Evolutionary conservation across 192 early-diverging fungal species (phyloP).

Genomic region (Diversispora eburnea): DNA sequence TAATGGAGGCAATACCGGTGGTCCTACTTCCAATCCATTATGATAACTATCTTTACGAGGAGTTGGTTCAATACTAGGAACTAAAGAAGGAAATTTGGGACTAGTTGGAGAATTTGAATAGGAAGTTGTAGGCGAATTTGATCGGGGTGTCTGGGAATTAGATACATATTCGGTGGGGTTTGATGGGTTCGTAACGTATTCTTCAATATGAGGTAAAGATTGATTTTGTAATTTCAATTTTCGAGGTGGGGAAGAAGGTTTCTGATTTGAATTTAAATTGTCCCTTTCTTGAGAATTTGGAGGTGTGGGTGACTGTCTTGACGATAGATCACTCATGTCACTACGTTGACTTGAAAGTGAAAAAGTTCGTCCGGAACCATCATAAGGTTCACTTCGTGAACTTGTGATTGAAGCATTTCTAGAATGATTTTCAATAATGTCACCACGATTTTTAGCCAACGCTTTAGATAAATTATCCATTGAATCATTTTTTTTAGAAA

Average conservation of each 20-base stretch:
- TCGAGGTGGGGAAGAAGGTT: background rate
- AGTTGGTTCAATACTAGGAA: background rate
- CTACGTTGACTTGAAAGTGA: slow-evolving; percentile 19
- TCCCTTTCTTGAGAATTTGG: background rate
- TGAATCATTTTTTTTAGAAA: slow-evolving; percentile 22
- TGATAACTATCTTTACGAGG: background rate
- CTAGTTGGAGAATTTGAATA: slow-evolving; percentile 11
- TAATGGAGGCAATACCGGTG: slow-evolving; percentile 22
- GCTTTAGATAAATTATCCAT: slow-evolving; percentile 8
- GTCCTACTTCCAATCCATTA: background rate
- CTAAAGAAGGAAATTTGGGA: slow-evolving; percentile 13
- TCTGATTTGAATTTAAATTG: background rate
- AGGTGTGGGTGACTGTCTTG: background rate
- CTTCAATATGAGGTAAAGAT: slow-evolving; percentile 20
- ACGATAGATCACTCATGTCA: slow-evolving; percentile 10
- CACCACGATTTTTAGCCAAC: slow-evolving; percentile 11
- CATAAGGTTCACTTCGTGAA: slow-evolving; percentile 16
- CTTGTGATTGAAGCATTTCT: slow-evolving; percentile 23
- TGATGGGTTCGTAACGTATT: background rate
- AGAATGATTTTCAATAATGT: slow-evolving; percentile 5
- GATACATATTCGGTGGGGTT: background rate
- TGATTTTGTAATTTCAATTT: slow-evolving; percentile 12
- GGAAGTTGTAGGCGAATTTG: background rate
- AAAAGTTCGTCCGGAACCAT: slow-evolving; percentile 10
- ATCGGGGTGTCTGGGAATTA: background rate